Evolutionary conservation across 2,329 filamentous ascomycete species (phyloP).

Genomic region (Lizonia empirigonia): DNA sequence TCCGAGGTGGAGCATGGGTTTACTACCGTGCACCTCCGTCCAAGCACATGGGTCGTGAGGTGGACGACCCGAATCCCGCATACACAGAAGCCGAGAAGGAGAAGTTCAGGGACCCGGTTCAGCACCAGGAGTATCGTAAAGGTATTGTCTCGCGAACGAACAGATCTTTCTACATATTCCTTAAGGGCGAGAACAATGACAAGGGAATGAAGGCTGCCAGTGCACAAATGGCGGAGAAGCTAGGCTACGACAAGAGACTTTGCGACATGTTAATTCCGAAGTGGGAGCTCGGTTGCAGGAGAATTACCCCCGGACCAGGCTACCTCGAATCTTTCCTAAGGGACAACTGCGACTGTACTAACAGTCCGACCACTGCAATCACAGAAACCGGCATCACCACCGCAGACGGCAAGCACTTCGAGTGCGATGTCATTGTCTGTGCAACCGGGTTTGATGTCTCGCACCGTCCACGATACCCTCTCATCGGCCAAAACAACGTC

Average conservation of each 20-base stretch:
- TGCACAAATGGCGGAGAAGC: slow-evolving; percentile 25
- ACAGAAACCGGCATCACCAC: slow-evolving; percentile 53
- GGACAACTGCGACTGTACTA: slow-evolving; percentile 56
- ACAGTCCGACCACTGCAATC: slow-evolving; percentile 51
- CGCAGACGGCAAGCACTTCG: slow-evolving; percentile 48
- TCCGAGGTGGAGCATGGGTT: slow-evolving; percentile 27
- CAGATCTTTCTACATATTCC: slow-evolving; percentile 30
- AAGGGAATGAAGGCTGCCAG: slow-evolving; percentile 24
- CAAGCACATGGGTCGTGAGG: slow-evolving; percentile 30
- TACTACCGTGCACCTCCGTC: slow-evolving; percentile 28
- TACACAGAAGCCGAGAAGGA: slow-evolving; percentile 27
- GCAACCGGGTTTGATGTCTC: slow-evolving; percentile 53
- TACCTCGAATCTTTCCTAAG: slow-evolving; percentile 56
- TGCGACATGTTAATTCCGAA: slow-evolving; percentile 32
- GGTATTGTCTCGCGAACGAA: slow-evolving; percentile 27
- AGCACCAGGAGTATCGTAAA: slow-evolving; percentile 24
- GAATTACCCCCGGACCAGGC: slow-evolving; percentile 55
- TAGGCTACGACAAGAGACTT: slow-evolving; percentile 21
- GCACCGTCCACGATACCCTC: slow-evolving; percentile 49
- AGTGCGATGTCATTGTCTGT: slow-evolving; percentile 45
- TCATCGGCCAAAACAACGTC: slow-evolving; percentile 48
- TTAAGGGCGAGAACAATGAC: slow-evolving; percentile 27
- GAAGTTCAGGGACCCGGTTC: slow-evolving; percentile 23
- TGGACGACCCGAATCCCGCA: slow-evolving; percentile 27
- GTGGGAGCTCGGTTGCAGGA: slow-evolving; percentile 36